A percentile compares a stretch with the other conserved stretches of the same genome.
Evolutionary conservation across 2,329 filamentous ascomycete species (phyloP).

Genomic region (Calonectria crousiana): DNA sequence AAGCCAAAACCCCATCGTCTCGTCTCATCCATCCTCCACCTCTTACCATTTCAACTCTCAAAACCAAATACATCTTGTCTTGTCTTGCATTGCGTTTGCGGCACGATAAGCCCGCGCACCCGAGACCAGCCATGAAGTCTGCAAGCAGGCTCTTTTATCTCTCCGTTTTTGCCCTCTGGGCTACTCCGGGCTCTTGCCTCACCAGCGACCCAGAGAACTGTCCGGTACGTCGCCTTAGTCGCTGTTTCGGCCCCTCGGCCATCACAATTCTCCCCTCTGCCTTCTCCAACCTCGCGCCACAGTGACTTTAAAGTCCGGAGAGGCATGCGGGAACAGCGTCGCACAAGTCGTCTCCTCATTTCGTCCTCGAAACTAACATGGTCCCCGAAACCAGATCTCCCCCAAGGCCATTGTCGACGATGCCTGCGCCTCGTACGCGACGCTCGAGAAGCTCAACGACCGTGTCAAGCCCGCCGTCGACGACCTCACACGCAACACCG

Average conservation of each 20-base stretch:
- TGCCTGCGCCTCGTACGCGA: constrained; percentile 92
- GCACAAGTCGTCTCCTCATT: no score
- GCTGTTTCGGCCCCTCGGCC: constrained; percentile 15
- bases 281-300: neutral
- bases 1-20: neutral
- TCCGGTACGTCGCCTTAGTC: constrained; percentile 58
- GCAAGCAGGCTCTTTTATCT: constrained; percentile 68
- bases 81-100: constrained; percentile 9
- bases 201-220: constrained; percentile 61
- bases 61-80: neutral
- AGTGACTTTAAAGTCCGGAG: neutral
- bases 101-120: constrained; percentile 21
- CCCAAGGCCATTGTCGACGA: constrained; percentile 91
- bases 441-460: constrained; percentile 86
- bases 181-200: constrained; percentile 59
- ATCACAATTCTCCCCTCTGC: neutral
- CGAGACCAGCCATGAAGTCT: constrained; percentile 59
- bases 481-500: constrained; percentile 86
- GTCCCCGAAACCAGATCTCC: constrained; percentile 74
- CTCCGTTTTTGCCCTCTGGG: constrained; percentile 68
- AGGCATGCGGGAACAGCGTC: neutral
- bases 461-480: constrained; percentile 81
- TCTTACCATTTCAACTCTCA: neutral
- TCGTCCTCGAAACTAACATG: constrained; percentile 52
- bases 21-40: neutral